Base-by-base conservation (phyloP, 768 basidiomycete species). In the Chalciporus sphaerocephalus region DNA sequence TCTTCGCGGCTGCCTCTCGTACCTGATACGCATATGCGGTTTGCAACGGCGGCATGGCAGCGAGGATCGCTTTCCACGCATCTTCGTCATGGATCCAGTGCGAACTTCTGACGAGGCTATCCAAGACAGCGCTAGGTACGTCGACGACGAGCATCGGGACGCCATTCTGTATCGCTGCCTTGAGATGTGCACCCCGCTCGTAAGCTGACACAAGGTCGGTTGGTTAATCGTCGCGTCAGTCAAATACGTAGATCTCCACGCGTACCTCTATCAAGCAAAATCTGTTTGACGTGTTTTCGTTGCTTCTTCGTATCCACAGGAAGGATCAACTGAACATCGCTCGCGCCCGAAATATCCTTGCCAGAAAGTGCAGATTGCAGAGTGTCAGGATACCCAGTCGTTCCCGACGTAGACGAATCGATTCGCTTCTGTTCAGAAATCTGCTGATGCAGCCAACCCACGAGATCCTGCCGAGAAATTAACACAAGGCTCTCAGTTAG, bases 381-480 rank as follows among this genome's bases (percentile, higher is more conserved):
- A 13, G 56, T 51, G 15, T 80, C 79, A 0, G 73, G 64, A 8
- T 74, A 62, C 3, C 63, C 60, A 0, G 72, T 66, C 7, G 76
- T 80, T 2, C 83, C 85, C 10, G 82, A 79, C 0, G 83, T 83
- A 7, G 78, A 69, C 1, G 76, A 65, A 53, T 92, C 90, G 20
- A 82, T 72, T 2, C 83, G 81, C 58, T 83, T 85, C 66, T 92
- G 89, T 52, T 92, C 88, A 0, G 81, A 70, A 15, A 92, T 85
- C 51, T 87, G 81, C 13, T 84, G 78, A 36, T 85, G 85, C 16
- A 92, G 69, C 81, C 81, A 90, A 12, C 74, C 65, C 3, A 88
- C 80, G 1, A 92, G 74, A 46, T 92, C 87, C 40, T 83, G 79
- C 6, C 79, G 74, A 5, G 85, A 66, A 20, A 76, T 78, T 80